These are phyloP conservation scores for Lachnellula suecica DNA, from an alignment of 2,329 filamentous ascomycete species.

Conservation along the genomic window DNA sequence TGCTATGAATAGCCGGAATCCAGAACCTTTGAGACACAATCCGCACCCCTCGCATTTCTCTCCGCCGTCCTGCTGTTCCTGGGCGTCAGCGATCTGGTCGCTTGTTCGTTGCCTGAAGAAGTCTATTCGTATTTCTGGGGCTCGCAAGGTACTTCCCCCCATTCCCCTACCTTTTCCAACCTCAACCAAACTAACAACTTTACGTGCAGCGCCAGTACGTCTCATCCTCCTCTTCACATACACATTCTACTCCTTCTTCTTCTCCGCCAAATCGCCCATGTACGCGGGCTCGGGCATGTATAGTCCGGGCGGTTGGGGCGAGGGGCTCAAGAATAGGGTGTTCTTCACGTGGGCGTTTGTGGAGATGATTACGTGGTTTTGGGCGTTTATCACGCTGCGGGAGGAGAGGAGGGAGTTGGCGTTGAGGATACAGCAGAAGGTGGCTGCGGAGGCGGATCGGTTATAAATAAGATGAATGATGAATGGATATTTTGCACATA, in stretches of 20 bases:
- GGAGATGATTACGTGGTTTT: conserved; percentile 85
- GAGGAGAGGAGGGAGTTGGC: conserved; percentile 54
- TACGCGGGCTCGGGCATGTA: conserved; percentile 39
- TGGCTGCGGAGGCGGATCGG: conserved; percentile 36
- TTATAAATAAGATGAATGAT: conserved; percentile 15
- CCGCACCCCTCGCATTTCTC: conserved; percentile 72
- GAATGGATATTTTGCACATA: not conserved
- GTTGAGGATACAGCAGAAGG: conserved; percentile 30
- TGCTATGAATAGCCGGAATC: conserved; percentile 53
- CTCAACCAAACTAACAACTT: not conserved
- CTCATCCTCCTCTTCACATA: conserved; percentile 61
- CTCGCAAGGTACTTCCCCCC: conserved; percentile 58
- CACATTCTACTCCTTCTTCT: conserved; percentile 64
- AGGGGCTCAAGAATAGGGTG: conserved; percentile 77
- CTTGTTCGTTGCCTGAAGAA: conserved; percentile 68
- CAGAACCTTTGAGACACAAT: conserved; percentile 65
- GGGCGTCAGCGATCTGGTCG: conserved; percentile 63
- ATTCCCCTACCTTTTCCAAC: conserved; percentile 52
- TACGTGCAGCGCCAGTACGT: conserved; percentile 55
- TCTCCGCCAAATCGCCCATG: conserved; percentile 51
- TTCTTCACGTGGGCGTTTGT: conserved; percentile 84
- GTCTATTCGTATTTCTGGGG: conserved; percentile 62
- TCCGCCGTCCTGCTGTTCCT: conserved; percentile 63
- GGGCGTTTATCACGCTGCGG: conserved; percentile 71
- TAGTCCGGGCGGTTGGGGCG: conserved; percentile 50